Percentiles rank a stretch among this genome's conserved stretches.
Conservation (phyloP, 768 basidiomycete species). For the Dioszegia crocea region DNA sequence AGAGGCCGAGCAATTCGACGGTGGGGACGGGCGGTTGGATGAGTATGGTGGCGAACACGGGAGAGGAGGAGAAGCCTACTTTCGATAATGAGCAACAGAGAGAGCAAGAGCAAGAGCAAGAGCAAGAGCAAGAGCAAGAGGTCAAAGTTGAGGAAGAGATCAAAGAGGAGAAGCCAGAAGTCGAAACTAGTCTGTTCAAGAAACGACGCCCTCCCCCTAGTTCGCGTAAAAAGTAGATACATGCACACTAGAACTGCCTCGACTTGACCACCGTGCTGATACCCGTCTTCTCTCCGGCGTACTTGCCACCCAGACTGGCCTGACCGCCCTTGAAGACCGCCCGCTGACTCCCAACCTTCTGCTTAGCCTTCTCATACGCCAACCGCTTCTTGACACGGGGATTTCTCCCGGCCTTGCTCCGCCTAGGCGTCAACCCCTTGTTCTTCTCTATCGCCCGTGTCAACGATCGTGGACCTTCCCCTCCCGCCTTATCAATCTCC, state of each 20-base stretch:
- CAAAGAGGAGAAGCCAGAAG: conserved; percentile 11
- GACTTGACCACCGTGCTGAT: conserved; percentile 87
- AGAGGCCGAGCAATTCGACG: background rate
- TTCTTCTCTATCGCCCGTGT: conserved; percentile 90
- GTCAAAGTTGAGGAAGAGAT: background rate
- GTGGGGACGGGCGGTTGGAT: too few species aligned
- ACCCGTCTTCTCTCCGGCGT: conserved; percentile 89
- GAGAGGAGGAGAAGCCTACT: too few species aligned
- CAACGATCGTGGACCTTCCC: conserved; percentile 76
- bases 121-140: background rate
- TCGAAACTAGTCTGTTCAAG: conserved; percentile 46
- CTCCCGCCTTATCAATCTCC: conserved; percentile 3
- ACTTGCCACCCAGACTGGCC: conserved; percentile 62
- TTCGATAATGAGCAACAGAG: too few species aligned
- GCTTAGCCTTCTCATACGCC: conserved; percentile 90
- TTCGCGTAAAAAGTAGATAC: conserved; percentile 23
- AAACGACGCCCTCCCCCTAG: conserved; percentile 46
- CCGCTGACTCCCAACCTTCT: conserved; percentile 80
- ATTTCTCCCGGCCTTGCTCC: conserved; percentile 86
- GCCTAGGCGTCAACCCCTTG: conserved; percentile 84
- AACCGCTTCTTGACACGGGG: conserved; percentile 95
- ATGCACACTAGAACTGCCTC: conserved; percentile 56
- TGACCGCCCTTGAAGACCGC: conserved; percentile 87
- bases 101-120: background rate
- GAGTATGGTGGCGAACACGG: background rate